These are phyloP conservation scores for Gastrolobium villosum DNA, from an alignment of 306 rosid species.

Conservation along the genomic window DNA sequence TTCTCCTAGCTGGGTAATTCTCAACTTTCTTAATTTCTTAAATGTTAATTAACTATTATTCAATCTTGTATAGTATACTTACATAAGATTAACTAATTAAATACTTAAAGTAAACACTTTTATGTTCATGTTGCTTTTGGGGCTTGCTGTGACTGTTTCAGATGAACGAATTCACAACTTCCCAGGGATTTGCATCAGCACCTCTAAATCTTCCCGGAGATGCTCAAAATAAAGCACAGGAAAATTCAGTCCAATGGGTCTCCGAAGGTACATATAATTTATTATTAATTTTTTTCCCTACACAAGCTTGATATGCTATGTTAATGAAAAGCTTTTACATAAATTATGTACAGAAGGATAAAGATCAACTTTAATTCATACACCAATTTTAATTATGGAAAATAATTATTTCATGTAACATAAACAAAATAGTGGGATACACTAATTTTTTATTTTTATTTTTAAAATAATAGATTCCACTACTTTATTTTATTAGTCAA, in stretches of 20 bases:
- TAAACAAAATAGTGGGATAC: too few species aligned
- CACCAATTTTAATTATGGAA: too few species aligned
- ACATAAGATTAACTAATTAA: not conserved
- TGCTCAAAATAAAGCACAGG: conserved; percentile 37
- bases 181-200: conserved; percentile 55
- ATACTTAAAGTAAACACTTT: not conserved
- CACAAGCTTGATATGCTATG: not conserved
- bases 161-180: conserved; percentile 76
- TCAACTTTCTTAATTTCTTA: not conserved
- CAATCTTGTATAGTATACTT: not conserved
- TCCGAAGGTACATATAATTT: conserved; percentile 47
- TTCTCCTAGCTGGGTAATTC: conserved; percentile 91
- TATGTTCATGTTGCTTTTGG: conserved; percentile 12
- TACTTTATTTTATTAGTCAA: too few species aligned
- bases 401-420: too few species aligned
- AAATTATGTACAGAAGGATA: not conserved
- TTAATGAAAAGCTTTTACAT: not conserved
- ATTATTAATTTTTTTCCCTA: not conserved
- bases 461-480: too few species aligned
- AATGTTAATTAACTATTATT: not conserved
- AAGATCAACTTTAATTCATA: too few species aligned
- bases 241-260: conserved; percentile 47
- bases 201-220: conserved; percentile 55
- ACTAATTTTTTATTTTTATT: too few species aligned
- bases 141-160: conserved; percentile 42